phyloP scores from a whole-genome alignment of 73 alveolate species.

The Stentor coeruleus region DNA sequence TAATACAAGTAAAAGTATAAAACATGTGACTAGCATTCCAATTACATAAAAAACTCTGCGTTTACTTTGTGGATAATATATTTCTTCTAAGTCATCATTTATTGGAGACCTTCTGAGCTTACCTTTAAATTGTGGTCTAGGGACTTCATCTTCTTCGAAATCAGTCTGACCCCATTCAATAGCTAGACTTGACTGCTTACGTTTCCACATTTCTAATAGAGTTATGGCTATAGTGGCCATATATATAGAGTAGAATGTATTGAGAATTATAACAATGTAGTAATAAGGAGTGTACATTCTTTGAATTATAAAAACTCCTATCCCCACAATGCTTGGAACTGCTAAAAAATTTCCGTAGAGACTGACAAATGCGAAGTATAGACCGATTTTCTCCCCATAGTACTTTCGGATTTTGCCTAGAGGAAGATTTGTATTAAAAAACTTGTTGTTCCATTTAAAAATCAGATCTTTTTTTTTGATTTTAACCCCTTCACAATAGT shows the following conservation, averaged over 20 bases:
- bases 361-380: slow-evolving; percentile 19
- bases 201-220: slow-evolving; percentile 33
- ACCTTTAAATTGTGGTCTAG: slow-evolving; percentile 30
- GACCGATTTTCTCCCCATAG: slow-evolving; percentile 31
- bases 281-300: not conserved
- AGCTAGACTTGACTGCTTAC: slow-evolving; percentile 23
- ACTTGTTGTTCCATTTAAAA: not conserved
- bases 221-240: slow-evolving; percentile 24
- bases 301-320: not conserved
- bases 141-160: slow-evolving; percentile 41
- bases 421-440: not conserved
- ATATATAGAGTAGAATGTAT: slow-evolving; percentile 25
- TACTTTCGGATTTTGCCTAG: not conserved
- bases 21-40: not conserved
- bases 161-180: slow-evolving; percentile 45
- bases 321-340: slow-evolving; percentile 13
- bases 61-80: slow-evolving; percentile 15
- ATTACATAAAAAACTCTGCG: not conserved
- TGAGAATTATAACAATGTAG: not conserved
- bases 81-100: slow-evolving; percentile 30
- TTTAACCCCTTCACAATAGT: not conserved
- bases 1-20: not conserved
- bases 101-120: slow-evolving; percentile 39
- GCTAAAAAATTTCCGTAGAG: not conserved
- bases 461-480: not conserved